Base-by-base conservation (phyloP, 805 yeast species). In the Starmerella stigmatis region DNA sequence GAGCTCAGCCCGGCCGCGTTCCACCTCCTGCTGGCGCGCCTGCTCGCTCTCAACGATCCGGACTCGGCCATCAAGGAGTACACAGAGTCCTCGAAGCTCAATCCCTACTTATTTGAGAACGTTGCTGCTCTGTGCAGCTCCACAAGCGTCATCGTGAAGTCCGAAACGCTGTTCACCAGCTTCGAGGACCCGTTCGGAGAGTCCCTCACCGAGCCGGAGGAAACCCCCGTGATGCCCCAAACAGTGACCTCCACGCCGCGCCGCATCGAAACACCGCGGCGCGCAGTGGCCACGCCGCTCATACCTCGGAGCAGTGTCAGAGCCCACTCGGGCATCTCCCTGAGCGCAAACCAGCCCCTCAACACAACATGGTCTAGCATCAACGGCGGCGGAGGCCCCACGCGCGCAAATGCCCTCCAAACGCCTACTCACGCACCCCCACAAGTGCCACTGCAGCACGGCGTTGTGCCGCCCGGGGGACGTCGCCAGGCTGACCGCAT, bases 21-120 rank as follows among this genome's bases (percentile, higher is more conserved):
- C 20, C 76, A 75, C 57, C 74, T 74, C 49, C 57, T 86, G 15
- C 61, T 85, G 50, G 97, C 94, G 0, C 79, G 78, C 49, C 66
- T 88, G 36, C 78, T 79, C 56, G 62, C 64, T 16, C 26, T 26
- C 22, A 63, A 69, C 7, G 83, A 81, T 20, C 85, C 81, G 57
- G 58, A 67, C 5, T 74, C 76, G 46, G 78, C 92, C 46, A 72
- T 81, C 0, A 64, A 79, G 39, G 74, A 76, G 56, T 83, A 79
- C 59, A 72, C 84, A 0, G 75, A 73, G 52, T 84, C 89, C 1
- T 68, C 86, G 46, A 75, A 76, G 48, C 64, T 71, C 51, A 83
- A 92, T 59, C 95, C 94, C 15, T 84, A 70, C 58, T 71, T 86
- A 32, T 86, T 92, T 74, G 96, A 86, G 58, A 86, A 96, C 0